Base-by-base conservation (phyloP, 768 basidiomycete genomes). In the Suillus ampliporus region DNA sequence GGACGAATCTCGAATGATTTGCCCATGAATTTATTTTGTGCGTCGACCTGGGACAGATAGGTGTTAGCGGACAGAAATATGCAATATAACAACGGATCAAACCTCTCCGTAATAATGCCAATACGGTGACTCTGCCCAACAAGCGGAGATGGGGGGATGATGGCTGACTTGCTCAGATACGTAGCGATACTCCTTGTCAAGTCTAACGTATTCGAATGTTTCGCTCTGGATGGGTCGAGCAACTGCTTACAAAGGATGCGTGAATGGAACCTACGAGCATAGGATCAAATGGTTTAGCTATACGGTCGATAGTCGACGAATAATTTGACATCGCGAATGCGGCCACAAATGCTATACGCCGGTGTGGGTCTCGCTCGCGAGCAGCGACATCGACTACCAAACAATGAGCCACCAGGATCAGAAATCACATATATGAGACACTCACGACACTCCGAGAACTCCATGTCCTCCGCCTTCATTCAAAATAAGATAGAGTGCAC, bases 311-410 rank as follows among this genome's bases (percentile, higher is more conserved):
- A 2, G 96, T 99, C 26, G 92, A 94, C 1, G 93, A 94, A 76
- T 99, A 99, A 78, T 98, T 98, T 34, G 92, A 93, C 94, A 97
- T 97, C 3, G 95, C 96, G 74, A 99, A 99, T 2, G 95, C 96
- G 21, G 92, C 94, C 17, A 99, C 94, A 69, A 89, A 99, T 2
- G 95, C 95, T 57, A 97, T 86, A 3, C 96, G 86, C 58, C 87
- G 86, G 48, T 91, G 83, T 1, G 94, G 87, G 69, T 97, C 92
- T 28, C 72, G 72, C 71, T 96, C 92, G 47, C 79, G 81, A 9
- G 86, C 87, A 28, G 96, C 96, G 7, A 91, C 89, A 68, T 97
- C 95, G 69, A 98, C 91, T 94, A 67, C 0, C 61, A 41, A 65
- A 26, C 44, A 59, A 2, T 68, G 43, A 61, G 64, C 28, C 38